Conservation (phyloP, 1,284 basidiomycete species). For the Lignosus rhinocerotis region DNA sequence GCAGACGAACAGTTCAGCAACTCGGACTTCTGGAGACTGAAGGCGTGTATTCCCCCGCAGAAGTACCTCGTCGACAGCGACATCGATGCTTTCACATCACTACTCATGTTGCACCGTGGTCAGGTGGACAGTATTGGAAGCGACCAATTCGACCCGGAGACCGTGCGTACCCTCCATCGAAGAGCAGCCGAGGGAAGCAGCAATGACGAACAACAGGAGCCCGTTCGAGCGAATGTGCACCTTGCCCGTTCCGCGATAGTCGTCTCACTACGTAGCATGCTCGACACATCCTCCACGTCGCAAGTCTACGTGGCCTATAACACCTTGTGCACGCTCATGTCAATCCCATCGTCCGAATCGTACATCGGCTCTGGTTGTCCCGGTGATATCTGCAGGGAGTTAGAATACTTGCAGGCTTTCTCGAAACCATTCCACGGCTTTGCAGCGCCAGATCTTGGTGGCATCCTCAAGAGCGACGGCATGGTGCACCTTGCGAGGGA, state of each 20-base stretch:
- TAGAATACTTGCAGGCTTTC: conserved; percentile 54
- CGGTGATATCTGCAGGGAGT: conserved; percentile 46
- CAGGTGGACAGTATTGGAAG: conserved; percentile 59
- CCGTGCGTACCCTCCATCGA: conserved; percentile 42
- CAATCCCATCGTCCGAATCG: conserved; percentile 41
- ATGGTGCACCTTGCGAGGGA: conserved; percentile 43
- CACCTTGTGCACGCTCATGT: conserved; percentile 60
- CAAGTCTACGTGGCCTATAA: conserved; percentile 60
- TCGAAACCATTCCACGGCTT: conserved; percentile 34
- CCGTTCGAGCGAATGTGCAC: conserved; percentile 5
- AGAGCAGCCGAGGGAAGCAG: background rate
- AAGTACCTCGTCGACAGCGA: conserved; percentile 61
- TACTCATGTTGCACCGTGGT: conserved; percentile 64
- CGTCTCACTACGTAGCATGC: conserved; percentile 54
- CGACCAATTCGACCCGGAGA: conserved; percentile 42
- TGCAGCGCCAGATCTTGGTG: conserved; percentile 37
- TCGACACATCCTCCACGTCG: conserved; percentile 50
- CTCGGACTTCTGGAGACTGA: conserved; percentile 81
- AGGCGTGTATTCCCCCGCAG: conserved; percentile 63
- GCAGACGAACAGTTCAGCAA: conserved; percentile 47
- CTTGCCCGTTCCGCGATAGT: conserved; percentile 53
- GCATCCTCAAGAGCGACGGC: conserved; percentile 39
- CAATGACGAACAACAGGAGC: background rate
- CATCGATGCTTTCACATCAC: conserved; percentile 70
- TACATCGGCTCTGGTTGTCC: conserved; percentile 38